A percentile compares a stretch with the other conserved stretches of the same genome.
phyloP scores from a whole-genome alignment of 331 rosid species.

The Quercus phellos region DNA sequence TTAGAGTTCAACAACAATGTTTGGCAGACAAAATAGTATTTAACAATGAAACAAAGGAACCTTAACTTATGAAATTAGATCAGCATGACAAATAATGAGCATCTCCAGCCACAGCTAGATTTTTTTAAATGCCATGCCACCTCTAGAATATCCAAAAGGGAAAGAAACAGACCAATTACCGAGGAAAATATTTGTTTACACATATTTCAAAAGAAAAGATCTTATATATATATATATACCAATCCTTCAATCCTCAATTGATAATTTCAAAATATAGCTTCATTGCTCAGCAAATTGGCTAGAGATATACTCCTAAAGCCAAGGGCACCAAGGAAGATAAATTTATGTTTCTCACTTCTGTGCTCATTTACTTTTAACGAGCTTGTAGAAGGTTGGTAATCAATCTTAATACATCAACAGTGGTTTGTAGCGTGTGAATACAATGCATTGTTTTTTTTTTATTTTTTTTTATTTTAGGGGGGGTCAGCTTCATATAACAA shows the following conservation, averaged over 20 bases:
- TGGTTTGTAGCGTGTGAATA: not conserved
- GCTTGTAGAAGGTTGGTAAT: not conserved
- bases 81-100: not conserved
- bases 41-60: not conserved
- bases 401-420: not conserved
- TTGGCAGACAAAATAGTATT: not conserved
- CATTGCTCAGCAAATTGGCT: not conserved
- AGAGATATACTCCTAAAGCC: not conserved
- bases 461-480: not conserved
- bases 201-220: not conserved
- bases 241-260: not conserved
- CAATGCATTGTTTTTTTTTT: not conserved
- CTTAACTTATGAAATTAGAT: not conserved
- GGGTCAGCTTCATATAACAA: too few species aligned
- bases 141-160: not conserved
- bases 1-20: not conserved
- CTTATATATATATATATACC: not conserved
- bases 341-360: too few species aligned
- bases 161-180: not conserved
- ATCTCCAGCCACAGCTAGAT: too few species aligned
- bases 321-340: too few species aligned
- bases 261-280: not conserved
- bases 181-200: not conserved
- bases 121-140: not conserved
- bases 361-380: not conserved